phyloP scores from a whole-genome alignment of 2,329 filamentous ascomycete species.

The Epichloe sylvatica region DNA sequence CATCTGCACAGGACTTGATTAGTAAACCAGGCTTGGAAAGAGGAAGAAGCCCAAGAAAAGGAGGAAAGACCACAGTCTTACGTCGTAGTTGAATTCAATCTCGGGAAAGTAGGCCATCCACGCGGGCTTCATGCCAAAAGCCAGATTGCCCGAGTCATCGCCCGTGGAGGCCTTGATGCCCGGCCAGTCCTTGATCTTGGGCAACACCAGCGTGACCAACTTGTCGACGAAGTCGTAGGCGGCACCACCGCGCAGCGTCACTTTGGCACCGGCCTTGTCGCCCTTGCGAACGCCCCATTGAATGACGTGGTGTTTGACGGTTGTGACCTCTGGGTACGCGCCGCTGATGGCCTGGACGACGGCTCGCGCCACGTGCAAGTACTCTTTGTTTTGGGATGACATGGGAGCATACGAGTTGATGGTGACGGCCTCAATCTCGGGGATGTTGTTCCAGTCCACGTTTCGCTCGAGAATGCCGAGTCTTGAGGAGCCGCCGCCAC shows the following conservation, averaged over 20 bases:
- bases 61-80: slow-evolving; percentile 32
- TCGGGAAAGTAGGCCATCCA: slow-evolving; percentile 80
- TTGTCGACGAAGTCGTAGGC: slow-evolving; percentile 89
- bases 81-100: slow-evolving; percentile 87
- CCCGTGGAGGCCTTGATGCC: slow-evolving; percentile 54
- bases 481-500: slow-evolving; percentile 52
- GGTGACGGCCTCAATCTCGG: slow-evolving; percentile 65
- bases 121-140: slow-evolving; percentile 63
- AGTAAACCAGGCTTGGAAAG: neutral
- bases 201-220: slow-evolving; percentile 76
- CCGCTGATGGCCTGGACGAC: slow-evolving; percentile 77
- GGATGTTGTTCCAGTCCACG: slow-evolving; percentile 72
- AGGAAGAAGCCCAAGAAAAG: neutral
- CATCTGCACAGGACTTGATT: slow-evolving; percentile 26
- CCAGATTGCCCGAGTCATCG: slow-evolving; percentile 77
- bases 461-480: slow-evolving; percentile 59
- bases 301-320: slow-evolving; percentile 54
- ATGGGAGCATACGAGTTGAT: slow-evolving; percentile 63
- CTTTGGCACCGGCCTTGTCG: slow-evolving; percentile 61
- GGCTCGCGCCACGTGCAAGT: slow-evolving; percentile 71
- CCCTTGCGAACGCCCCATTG: slow-evolving; percentile 63
- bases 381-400: slow-evolving; percentile 55
- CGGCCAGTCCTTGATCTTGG: slow-evolving; percentile 90
- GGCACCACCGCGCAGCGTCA: slow-evolving; percentile 60
- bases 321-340: slow-evolving; percentile 55